Evolutionary conservation across 1,284 basidiomycete genomes (phyloP), one percentile per base, ranked within the genome.

Genomic region (Fomitopsis schrenkii): DNA sequence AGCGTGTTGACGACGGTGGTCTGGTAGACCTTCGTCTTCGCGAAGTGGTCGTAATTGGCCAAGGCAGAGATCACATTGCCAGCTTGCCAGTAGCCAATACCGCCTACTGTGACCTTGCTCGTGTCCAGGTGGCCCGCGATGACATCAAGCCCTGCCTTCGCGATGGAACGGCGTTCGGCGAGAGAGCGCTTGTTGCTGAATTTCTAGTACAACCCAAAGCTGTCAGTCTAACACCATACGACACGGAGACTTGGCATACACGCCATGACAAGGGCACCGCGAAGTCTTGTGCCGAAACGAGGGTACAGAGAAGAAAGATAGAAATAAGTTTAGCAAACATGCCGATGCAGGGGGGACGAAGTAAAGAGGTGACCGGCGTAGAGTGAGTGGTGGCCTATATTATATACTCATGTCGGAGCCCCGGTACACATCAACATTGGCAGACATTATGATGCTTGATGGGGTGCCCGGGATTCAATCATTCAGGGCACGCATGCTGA

Each of bases 1-100:
- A 83, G 69, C 52, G 76, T 77, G 54, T 74, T 71, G 6, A 77
- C 67, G 10, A 82, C 80, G 12, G 64, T 62, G 3, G 69, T 72
- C 53, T 77, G 36, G n/a, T 45, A 50, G 14, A 46, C 30, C 53
- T 41, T 60, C 52, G 52, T 54, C 52, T 54, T 54, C 19, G 52
- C 52, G n/a, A 54, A 54, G 35, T 54, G 35, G 52, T 54, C 52
- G 33, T 54, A 35, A 35, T 54, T 54, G 35, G 52, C 52, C 52
- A 54, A 36, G 10, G 52, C 52, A 36, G 52, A 54, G n/a, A 54
- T 38, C 7, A 54, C 52, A n/a, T 54, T 54, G 35, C 52, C 52
- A n/a, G 12, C 19, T 30, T 54, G 52, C 52, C 52, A 54, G 36
- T 54, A 54, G 19, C 52, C 52, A 40, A 54, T n/a, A 17, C 52